These are phyloP conservation scores for Trichoderma virens DNA, from an alignment of 495 filamentous ascomycete genomes.

Conservation along the genomic window DNA sequence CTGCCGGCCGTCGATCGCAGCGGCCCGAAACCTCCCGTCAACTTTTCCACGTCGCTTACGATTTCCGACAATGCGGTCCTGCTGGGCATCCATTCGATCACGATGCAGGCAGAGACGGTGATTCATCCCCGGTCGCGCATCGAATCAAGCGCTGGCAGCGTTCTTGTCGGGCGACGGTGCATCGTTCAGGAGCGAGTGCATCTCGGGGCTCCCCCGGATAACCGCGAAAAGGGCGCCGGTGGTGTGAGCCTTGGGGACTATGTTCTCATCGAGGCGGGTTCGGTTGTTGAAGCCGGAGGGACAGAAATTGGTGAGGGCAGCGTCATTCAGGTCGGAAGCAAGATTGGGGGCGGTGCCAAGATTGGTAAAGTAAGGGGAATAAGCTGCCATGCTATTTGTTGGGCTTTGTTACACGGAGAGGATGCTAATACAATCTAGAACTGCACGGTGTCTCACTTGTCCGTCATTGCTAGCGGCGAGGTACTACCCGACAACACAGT, in stretches of 20 bases:
- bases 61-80: conserved; percentile 71
- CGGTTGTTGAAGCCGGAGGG: conserved; percentile 52
- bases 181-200: conserved; percentile 66
- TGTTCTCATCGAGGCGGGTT: conserved; percentile 53
- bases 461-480: conserved; percentile 44
- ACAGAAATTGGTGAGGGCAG: conserved; percentile 53
- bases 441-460: conserved; percentile 43
- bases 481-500: conserved; percentile 58
- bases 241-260: conserved; percentile 48
- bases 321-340: conserved; percentile 52
- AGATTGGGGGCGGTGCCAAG: conserved; percentile 52
- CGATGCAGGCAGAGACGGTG: conserved; percentile 62
- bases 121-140: conserved; percentile 74
- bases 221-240: conserved; percentile 17
- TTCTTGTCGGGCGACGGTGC: conserved; percentile 64
- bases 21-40: conserved; percentile 56
- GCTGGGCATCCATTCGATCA: conserved; percentile 63
- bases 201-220: conserved; percentile 42
- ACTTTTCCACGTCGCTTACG: conserved; percentile 59
- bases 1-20: conserved; percentile 33
- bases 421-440: conserved; percentile 31
- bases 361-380: conserved; percentile 49
- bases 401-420: too few relatives aligned
- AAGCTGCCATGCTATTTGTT: too few relatives aligned
- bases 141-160: conserved; percentile 58